These are phyloP conservation scores for Sporothrix sp. DNA, from an alignment of 2,329 filamentous ascomycete genomes.

Conservation along the genomic window DNA sequence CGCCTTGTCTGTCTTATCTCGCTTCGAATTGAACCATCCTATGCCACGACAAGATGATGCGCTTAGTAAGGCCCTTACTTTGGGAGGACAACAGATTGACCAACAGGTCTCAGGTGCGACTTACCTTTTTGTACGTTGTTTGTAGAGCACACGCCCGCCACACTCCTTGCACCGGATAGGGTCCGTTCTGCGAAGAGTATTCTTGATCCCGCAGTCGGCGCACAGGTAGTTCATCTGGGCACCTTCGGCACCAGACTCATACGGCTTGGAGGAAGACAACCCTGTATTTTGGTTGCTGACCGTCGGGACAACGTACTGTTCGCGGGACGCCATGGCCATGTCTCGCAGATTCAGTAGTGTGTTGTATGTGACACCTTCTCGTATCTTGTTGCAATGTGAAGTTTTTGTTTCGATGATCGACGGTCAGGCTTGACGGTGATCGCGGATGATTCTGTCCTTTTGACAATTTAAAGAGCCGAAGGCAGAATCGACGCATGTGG, in stretches of 20 bases:
- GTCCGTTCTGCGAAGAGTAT: slow-evolving; percentile 65
- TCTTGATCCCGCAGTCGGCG: slow-evolving; percentile 75
- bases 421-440: too few species aligned
- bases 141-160: slow-evolving; percentile 91
- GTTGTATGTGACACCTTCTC: too few species aligned
- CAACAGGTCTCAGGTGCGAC: background rate
- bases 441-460: too few species aligned
- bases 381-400: too few species aligned
- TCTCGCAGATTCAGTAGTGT: too few species aligned
- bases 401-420: too few species aligned
- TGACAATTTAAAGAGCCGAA: too few species aligned
- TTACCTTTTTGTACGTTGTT: slow-evolving; percentile 93
- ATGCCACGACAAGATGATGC: too few species aligned
- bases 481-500: too few species aligned
- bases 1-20: slow-evolving; percentile 49
- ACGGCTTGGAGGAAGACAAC: slow-evolving; percentile 23
- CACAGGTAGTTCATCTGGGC: slow-evolving; percentile 60
- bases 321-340: slow-evolving; percentile 46
- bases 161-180: slow-evolving; percentile 85
- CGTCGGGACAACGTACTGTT: slow-evolving; percentile 67
- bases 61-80: too few species aligned
- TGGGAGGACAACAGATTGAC: background rate
- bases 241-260: slow-evolving; percentile 32
- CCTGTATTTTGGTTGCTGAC: slow-evolving; percentile 32
- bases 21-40: slow-evolving; percentile 99